phyloP scores from a whole-genome alignment of 2,329 filamentous ascomycete species.

The Onygenales sp. region DNA sequence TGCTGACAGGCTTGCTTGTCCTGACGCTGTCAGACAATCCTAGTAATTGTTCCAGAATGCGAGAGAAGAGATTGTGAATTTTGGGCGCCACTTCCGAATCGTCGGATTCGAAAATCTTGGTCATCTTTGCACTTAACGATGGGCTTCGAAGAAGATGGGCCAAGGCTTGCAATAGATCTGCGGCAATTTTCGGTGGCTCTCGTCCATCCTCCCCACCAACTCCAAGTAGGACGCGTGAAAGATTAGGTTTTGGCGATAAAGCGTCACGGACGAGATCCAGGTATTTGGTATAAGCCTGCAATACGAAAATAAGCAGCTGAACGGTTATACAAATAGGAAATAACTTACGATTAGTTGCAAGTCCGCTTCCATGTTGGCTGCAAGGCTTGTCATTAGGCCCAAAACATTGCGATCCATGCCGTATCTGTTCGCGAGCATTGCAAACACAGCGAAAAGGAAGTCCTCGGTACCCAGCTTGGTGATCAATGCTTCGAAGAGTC shows the following conservation, averaged over 20 bases:
- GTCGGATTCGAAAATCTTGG: slow-evolving; percentile 25
- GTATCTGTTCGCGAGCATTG: slow-evolving; percentile 86
- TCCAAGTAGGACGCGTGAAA: slow-evolving; percentile 64
- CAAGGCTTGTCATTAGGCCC: slow-evolving; percentile 65
- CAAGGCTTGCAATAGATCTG: slow-evolving; percentile 32
- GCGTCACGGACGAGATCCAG: slow-evolving; percentile 66
- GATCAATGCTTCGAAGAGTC: slow-evolving; percentile 74
- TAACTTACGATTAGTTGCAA: slow-evolving; percentile 53
- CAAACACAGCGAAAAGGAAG: slow-evolving; percentile 77
- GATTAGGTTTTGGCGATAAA: slow-evolving; percentile 61
- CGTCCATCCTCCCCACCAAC: slow-evolving; percentile 43
- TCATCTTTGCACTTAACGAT: slow-evolving; percentile 31
- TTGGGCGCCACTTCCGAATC: slow-evolving; percentile 51
- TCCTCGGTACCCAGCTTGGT: slow-evolving; percentile 77
- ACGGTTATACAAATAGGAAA: neutral
- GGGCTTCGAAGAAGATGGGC: slow-evolving; percentile 33
- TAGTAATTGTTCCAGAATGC: slow-evolving; percentile 56
- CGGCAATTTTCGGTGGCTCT: slow-evolving; percentile 31
- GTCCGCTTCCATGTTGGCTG: slow-evolving; percentile 61
- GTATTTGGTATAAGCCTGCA: slow-evolving; percentile 63
- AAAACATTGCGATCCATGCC: slow-evolving; percentile 64
- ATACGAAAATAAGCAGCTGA: slow-evolving; percentile 9
- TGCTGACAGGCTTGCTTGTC: slow-evolving; percentile 26
- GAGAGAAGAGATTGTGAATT: slow-evolving; percentile 59
- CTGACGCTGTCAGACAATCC: slow-evolving; percentile 49